phyloP scores from a whole-genome alignment of 805 yeast genomes.

The Candida ulmi region DNA sequence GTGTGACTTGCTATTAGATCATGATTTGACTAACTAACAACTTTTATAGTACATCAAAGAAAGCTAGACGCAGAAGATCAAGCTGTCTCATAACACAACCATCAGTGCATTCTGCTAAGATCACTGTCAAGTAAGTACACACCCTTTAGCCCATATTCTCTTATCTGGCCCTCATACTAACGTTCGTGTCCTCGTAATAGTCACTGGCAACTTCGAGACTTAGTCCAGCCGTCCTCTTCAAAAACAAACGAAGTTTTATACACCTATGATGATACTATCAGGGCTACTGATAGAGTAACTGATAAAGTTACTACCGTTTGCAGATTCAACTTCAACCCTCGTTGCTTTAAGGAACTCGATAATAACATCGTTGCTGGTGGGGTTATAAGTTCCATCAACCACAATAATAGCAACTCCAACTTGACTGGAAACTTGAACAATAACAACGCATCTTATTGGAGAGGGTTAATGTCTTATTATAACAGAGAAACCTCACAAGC shows the following conservation, averaged over 20 bases:
- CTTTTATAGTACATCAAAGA: background rate
- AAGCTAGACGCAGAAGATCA: slow-evolving; percentile 1
- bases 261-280: slow-evolving; percentile 51
- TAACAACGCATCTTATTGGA: slow-evolving; percentile 25
- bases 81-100: slow-evolving; percentile 3
- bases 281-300: slow-evolving; percentile 34
- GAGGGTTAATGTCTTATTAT: slow-evolving; percentile 61
- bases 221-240: slow-evolving; percentile 47
- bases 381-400: slow-evolving; percentile 33
- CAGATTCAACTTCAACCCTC: slow-evolving; percentile 59
- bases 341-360: slow-evolving; percentile 58
- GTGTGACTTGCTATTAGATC: background rate
- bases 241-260: slow-evolving; percentile 44
- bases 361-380: slow-evolving; percentile 53
- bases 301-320: slow-evolving; percentile 31
- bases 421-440: background rate
- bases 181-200: slow-evolving; percentile 6
- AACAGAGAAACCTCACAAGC: slow-evolving; percentile 43
- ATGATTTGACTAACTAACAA: background rate
- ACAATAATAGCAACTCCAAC: slow-evolving; percentile 5
- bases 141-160: too few relatives aligned
- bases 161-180: too few relatives aligned
- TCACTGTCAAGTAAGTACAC: slow-evolving; percentile 1
- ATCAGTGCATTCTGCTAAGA: slow-evolving; percentile 1
- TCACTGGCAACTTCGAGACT: slow-evolving; percentile 82